These are phyloP conservation scores for Blastocystis sp. DNA, from an alignment of 352 stramenopile species.

Conservation along the genomic window DNA sequence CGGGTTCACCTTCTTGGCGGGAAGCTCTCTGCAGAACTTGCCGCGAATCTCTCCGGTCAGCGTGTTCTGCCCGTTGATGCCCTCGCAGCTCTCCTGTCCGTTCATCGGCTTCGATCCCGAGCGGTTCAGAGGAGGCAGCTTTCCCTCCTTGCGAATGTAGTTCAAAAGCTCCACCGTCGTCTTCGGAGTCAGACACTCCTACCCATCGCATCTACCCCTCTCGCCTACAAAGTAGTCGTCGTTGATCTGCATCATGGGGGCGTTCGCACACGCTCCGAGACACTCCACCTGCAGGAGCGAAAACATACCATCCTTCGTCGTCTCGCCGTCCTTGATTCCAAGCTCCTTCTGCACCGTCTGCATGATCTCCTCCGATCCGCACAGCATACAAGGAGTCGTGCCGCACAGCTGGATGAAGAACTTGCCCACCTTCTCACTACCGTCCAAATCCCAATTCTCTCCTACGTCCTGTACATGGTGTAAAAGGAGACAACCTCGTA, in stretches of 20 bases:
- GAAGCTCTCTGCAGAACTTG: background rate
- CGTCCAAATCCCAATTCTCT: too few relatives aligned
- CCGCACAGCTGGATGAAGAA: conserved; percentile 91
- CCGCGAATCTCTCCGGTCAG: conserved; percentile 64
- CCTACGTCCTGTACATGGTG: conserved; percentile 87
- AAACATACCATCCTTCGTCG: conserved; percentile 76
- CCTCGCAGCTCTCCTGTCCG: conserved; percentile 92
- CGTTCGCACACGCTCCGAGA: conserved; percentile 93
- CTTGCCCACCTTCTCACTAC: conserved; percentile 79
- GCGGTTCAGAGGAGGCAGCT: conserved; percentile 83
- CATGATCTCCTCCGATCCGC: conserved; percentile 95
- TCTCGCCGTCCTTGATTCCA: conserved; percentile 77
- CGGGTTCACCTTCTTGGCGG: conserved; percentile 53
- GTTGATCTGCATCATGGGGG: conserved; percentile 98
- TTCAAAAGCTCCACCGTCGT: conserved; percentile 90
- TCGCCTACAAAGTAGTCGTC: conserved; percentile 79
- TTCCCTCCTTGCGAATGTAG: conserved; percentile 79
- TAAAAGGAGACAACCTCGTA: conserved; percentile 99
- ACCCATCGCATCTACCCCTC: conserved; percentile 62
- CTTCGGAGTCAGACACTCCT: conserved; percentile 92
- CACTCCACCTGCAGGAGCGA: conserved; percentile 97
- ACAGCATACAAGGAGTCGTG: conserved; percentile 99
- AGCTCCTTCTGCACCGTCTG: conserved; percentile 90
- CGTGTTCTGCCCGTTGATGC: conserved; percentile 84
- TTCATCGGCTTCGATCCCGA: conserved; percentile 97